These are phyloP conservation scores for Phytophthora hibernalis DNA, from an alignment of 352 stramenopile genomes.

Conservation along the genomic window DNA sequence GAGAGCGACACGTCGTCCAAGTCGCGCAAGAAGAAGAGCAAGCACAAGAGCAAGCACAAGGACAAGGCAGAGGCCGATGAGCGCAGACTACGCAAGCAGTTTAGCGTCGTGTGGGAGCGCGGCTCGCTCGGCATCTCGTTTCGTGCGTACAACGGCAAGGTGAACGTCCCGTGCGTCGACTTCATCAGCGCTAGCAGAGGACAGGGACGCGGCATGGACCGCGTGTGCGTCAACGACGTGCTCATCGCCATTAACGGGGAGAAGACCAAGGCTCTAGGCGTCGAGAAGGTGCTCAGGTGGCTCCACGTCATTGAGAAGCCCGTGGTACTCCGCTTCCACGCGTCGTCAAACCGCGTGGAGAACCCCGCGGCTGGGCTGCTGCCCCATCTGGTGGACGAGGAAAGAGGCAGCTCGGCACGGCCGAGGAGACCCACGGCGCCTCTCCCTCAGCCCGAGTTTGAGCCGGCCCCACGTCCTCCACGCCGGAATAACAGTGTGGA, in stretches of 20 bases:
- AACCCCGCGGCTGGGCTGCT: constrained; percentile 30
- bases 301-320: constrained; percentile 80
- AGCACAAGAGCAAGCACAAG: constrained; percentile 34
- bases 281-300: constrained; percentile 81
- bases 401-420: constrained; percentile 14
- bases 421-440: constrained; percentile 23
- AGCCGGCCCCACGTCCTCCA: constrained; percentile 38
- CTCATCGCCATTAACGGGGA: constrained; percentile 84
- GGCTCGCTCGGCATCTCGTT: constrained; percentile 79
- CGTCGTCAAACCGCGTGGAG: constrained; percentile 73
- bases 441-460: constrained; percentile 41
- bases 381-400: constrained; percentile 33
- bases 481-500: constrained; percentile 44
- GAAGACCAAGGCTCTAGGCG: constrained; percentile 75
- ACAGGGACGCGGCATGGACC: constrained; percentile 73
- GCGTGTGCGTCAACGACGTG: constrained; percentile 83
- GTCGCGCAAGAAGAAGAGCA: constrained; percentile 24
- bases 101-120: constrained; percentile 76
- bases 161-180: constrained; percentile 79
- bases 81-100: constrained; percentile 68
- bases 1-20: constrained; percentile 23
- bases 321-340: constrained; percentile 79
- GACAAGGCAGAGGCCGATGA: constrained; percentile 44
- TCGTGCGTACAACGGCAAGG: constrained; percentile 65
- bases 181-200: constrained; percentile 65